Conservation (phyloP, 1,139 yeast genomes). For the Eremothecium gossypii region DNA sequence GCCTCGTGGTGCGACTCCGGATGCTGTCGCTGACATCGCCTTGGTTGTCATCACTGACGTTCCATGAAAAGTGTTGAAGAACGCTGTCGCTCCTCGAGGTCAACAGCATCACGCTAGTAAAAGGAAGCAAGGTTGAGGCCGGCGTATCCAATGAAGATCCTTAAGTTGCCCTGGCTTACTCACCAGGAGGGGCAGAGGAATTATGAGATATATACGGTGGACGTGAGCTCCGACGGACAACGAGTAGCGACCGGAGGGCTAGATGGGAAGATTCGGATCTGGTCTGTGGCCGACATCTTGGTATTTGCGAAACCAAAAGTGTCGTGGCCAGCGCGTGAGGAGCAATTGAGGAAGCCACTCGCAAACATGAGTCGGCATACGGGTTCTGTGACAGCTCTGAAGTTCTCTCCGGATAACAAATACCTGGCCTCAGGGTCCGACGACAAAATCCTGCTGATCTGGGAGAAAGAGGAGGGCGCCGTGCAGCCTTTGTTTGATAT, state of each 20-base stretch:
- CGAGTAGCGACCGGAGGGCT: constrained; percentile 91
- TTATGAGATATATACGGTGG: constrained; percentile 78
- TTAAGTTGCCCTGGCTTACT: constrained; percentile 79
- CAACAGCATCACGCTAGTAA: neutral
- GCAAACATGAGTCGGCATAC: constrained; percentile 79
- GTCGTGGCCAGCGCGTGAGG: constrained; percentile 25
- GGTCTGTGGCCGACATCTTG: constrained; percentile 63
- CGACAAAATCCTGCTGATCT: constrained; percentile 79
- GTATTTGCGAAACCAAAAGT: constrained; percentile 27
- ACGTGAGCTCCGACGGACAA: constrained; percentile 71
- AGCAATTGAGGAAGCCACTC: constrained; percentile 43
- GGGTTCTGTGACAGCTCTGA: constrained; percentile 89
- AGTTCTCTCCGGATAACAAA: constrained; percentile 86
- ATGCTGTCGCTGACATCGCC: too few relatives aligned
- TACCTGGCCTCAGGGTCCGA: constrained; percentile 93
- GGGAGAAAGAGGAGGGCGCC: constrained; percentile 90
- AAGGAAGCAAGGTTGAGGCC: too few relatives aligned
- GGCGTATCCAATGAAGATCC: constrained; percentile 46
- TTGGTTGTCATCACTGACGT: neutral
- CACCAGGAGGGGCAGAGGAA: constrained; percentile 71
- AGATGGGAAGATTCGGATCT: constrained; percentile 86
- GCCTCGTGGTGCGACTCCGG: too few relatives aligned
- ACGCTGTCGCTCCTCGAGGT: neutral
- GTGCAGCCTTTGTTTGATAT: constrained; percentile 43
- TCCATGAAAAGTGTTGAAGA: too few relatives aligned